phyloP scores from a whole-genome alignment of 163 green algal genomes.

The Prototheca stagnorum region DNA sequence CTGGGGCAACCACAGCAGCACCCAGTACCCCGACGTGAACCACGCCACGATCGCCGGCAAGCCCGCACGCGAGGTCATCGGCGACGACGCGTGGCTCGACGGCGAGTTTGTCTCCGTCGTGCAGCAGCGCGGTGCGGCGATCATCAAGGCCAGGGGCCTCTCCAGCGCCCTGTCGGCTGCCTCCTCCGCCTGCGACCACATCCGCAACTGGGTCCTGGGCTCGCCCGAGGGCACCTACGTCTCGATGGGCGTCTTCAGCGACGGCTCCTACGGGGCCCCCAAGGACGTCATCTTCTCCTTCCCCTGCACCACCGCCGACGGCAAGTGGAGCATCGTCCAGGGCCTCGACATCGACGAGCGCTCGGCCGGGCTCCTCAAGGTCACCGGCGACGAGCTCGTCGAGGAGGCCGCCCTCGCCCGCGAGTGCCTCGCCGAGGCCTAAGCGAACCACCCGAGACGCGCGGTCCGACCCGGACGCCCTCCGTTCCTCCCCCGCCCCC shows the following conservation, averaged over 20 bases:
- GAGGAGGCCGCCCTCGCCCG: constrained; percentile 71
- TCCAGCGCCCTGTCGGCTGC: constrained; percentile 76
- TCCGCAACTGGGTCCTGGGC: constrained; percentile 81
- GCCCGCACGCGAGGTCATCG: constrained; percentile 28
- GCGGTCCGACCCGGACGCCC: no score
- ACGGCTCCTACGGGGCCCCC: constrained; percentile 71
- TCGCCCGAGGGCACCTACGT: constrained; percentile 65
- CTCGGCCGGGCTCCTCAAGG: constrained; percentile 52
- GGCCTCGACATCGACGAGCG: constrained; percentile 56
- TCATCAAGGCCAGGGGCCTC: constrained; percentile 80
- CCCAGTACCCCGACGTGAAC: constrained; percentile 62
- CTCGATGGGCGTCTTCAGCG: constrained; percentile 81
- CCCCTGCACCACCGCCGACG: constrained; percentile 66
- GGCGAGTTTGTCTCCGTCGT: constrained; percentile 75
- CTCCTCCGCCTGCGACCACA: constrained; percentile 80
- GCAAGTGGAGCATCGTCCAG: constrained; percentile 61
- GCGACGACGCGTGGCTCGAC: constrained; percentile 60
- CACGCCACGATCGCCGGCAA: constrained; percentile 50
- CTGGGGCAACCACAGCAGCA: constrained; percentile 93
- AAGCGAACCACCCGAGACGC: no score
- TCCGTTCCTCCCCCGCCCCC: no score
- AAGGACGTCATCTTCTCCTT: constrained; percentile 84
- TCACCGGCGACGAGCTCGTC: constrained; percentile 66
- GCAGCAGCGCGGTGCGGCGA: constrained; percentile 82
- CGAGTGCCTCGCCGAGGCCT: constrained; percentile 38